phyloP scores from a whole-genome alignment of 106 monocot genomes.

The Acanthochlamys bracteata region DNA sequence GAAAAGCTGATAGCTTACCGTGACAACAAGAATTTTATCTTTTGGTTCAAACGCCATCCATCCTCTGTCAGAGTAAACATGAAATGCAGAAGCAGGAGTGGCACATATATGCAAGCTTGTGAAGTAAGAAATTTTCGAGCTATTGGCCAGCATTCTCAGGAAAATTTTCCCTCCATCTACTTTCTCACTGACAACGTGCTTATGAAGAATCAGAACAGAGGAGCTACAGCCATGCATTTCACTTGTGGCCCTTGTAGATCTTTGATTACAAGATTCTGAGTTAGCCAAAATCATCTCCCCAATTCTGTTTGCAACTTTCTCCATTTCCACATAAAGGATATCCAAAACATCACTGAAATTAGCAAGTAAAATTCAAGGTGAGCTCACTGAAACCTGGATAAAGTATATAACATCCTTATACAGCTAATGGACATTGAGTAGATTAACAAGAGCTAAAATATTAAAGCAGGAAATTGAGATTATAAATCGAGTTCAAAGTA shows the following conservation, averaged over 20 bases:
- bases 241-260: not conserved
- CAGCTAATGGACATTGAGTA: no score
- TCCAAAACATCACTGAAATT: constrained; percentile 1
- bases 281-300: not conserved
- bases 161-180: constrained; percentile 4
- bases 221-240: not conserved
- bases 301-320: constrained; percentile 14
- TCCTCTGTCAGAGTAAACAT: constrained; percentile 17
- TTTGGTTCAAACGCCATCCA: constrained; percentile 9
- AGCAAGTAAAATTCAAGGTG: not conserved
- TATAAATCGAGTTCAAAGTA: not conserved
- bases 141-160: constrained; percentile 15
- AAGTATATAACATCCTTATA: no score
- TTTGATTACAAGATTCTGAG: not conserved
- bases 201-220: constrained; percentile 15
- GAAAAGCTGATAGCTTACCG: constrained; percentile 21
- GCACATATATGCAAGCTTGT: constrained; percentile 16
- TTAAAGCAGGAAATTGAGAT: no score
- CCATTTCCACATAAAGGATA: constrained; percentile 1
- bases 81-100: constrained; percentile 12
- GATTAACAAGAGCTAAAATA: no score
- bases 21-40: constrained; percentile 22
- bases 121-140: constrained; percentile 9
- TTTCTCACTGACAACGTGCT: constrained; percentile 1
- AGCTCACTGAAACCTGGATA: no score